Conservation (phyloP, 1,139 yeast species). For the Wickerhamiella infanticola region DNA sequence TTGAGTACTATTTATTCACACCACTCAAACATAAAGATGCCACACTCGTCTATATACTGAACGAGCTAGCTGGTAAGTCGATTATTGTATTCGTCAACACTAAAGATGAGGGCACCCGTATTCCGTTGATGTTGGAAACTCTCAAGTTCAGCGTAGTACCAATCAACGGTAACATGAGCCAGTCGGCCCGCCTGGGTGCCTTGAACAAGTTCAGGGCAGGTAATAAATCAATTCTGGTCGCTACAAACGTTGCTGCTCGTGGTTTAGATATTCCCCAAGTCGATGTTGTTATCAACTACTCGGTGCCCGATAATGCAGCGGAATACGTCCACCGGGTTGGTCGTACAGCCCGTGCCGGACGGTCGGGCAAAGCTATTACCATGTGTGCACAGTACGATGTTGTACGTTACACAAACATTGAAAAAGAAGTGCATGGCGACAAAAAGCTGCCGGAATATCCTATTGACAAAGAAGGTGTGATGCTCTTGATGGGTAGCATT, state of each 20-base stretch:
- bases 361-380: slow-evolving; percentile 84
- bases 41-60: slow-evolving; percentile 60
- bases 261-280: slow-evolving; percentile 94
- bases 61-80: slow-evolving; percentile 75
- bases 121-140: slow-evolving; percentile 64
- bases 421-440: slow-evolving; percentile 41
- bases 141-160: slow-evolving; percentile 86
- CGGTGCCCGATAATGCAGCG: slow-evolving; percentile 95
- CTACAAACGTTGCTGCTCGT: slow-evolving; percentile 97
- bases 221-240: slow-evolving; percentile 64
- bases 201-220: slow-evolving; percentile 86
- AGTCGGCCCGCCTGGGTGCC: slow-evolving; percentile 84
- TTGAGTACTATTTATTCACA: slow-evolving; percentile 79
- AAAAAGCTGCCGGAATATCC: slow-evolving; percentile 72
- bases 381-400: slow-evolving; percentile 90
- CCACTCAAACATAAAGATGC: slow-evolving; percentile 92
- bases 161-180: slow-evolving; percentile 85
- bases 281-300: slow-evolving; percentile 83
- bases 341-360: slow-evolving; percentile 96
- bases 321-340: slow-evolving; percentile 97
- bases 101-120: slow-evolving; percentile 86
- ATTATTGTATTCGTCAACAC: slow-evolving; percentile 86
- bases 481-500: slow-evolving; percentile 70
- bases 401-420: slow-evolving; percentile 76
- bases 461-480: slow-evolving; percentile 62